Conservation (phyloP, 441 rosid genomes). For the Pelargonium cotyledonis region DNA sequence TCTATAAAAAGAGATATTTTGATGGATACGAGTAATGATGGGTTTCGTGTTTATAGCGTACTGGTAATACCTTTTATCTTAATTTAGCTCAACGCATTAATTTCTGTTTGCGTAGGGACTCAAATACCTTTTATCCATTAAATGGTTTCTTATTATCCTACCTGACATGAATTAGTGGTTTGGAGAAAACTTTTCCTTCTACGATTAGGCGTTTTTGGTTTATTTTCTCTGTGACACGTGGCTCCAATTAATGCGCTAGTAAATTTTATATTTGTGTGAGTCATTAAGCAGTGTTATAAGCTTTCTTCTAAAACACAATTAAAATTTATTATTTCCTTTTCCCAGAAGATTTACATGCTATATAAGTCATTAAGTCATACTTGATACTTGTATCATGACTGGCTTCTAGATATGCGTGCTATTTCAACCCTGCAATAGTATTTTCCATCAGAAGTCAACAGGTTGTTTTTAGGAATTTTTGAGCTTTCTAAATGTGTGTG, state of each 20-base stretch:
- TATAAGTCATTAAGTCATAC: background rate
- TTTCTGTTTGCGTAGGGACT: background rate
- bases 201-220: background rate
- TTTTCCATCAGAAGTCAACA: background rate
- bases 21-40: background rate
- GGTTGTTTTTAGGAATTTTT: background rate
- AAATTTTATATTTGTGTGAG: background rate
- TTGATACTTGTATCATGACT: background rate
- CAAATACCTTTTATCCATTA: background rate
- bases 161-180: background rate
- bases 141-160: background rate
- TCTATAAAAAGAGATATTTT: conserved; percentile 7
- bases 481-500: background rate
- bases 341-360: background rate
- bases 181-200: conserved; percentile 3
- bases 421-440: background rate
- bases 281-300: background rate
- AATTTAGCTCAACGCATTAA: background rate
- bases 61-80: background rate
- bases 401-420: background rate
- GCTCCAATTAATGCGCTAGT: background rate
- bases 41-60: background rate
- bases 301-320: background rate
- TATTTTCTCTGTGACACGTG: background rate
- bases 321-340: background rate